A percentile compares a stretch with the other conserved stretches of the same genome.
Evolutionary conservation across 371 early-diverging fungal genomes (phyloP).

Genomic region (Actinomucor elegans): DNA sequence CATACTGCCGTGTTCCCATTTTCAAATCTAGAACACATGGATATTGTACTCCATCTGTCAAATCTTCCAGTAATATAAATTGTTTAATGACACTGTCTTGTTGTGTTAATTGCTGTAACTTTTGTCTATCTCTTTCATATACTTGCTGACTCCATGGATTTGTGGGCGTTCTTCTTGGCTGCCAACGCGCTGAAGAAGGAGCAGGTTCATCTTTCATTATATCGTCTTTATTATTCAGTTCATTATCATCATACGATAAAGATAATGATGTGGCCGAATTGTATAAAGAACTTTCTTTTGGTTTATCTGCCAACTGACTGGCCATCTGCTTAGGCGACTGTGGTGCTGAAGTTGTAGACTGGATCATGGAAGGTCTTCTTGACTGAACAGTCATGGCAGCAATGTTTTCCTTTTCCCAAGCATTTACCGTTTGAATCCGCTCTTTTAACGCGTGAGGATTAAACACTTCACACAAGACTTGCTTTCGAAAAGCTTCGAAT

Average conservation of each 20-base stretch:
- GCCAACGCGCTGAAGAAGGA: conserved; percentile 8
- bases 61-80: conserved; percentile 87
- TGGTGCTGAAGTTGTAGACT: background rate
- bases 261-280: background rate
- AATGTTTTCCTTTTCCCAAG: conserved; percentile 5
- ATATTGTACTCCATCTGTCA: conserved; percentile 75
- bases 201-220: too few species aligned
- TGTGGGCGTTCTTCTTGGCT: conserved; percentile 5
- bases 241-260: background rate
- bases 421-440: conserved; percentile 34
- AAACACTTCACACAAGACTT: conserved; percentile 67
- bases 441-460: conserved; percentile 61
- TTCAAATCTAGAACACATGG: conserved; percentile 94
- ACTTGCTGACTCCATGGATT: conserved; percentile 26
- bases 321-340: too few species aligned
- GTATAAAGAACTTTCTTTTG: too few species aligned
- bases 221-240: background rate
- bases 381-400: background rate
- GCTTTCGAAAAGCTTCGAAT: conserved; percentile 52
- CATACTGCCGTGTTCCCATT: conserved; percentile 94
- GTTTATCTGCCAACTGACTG: too few species aligned
- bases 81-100: conserved; percentile 33
- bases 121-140: conserved; percentile 17
- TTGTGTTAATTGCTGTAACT: conserved; percentile 2
- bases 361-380: conserved; percentile 1